These are phyloP conservation scores for Dactylis glomerata DNA, from an alignment of 176 grass and related monocot genomes.

Conservation along the genomic window DNA sequence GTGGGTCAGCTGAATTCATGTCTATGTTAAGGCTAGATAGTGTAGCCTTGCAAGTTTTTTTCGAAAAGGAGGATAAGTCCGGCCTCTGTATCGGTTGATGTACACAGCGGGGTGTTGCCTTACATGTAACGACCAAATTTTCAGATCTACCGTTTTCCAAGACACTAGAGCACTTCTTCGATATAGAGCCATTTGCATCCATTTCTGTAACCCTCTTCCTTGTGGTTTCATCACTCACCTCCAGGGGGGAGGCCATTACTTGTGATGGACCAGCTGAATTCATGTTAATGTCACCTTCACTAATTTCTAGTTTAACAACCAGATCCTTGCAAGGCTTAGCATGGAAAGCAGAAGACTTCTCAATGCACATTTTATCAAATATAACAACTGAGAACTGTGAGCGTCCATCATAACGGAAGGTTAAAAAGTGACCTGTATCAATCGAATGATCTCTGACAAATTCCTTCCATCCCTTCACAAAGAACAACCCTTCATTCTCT, in stretches of 20 bases:
- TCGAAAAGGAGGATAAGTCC: too few relatives aligned
- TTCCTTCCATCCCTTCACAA: constrained; percentile 64
- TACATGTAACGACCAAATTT: not conserved
- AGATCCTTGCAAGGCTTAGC: constrained; percentile 12
- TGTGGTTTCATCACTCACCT: not conserved
- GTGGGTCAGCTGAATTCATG: not conserved
- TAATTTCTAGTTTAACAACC: constrained; percentile 8
- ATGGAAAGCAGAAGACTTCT: constrained; percentile 40
- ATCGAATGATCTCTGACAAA: constrained; percentile 68
- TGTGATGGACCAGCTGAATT: constrained; percentile 6
- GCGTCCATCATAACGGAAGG: constrained; percentile 57
- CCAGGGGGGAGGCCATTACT: not conserved
- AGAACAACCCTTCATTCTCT: constrained; percentile 32
- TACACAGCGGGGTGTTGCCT: too few relatives aligned
- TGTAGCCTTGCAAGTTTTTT: constrained; percentile 1
- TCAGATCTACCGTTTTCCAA: not conserved
- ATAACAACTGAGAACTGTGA: constrained; percentile 57
- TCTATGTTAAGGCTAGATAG: not conserved
- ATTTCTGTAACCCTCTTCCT: constrained; percentile 21
- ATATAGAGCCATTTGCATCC: not conserved
- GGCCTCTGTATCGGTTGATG: too few relatives aligned
- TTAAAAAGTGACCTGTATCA: constrained; percentile 47
- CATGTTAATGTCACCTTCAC: not conserved
- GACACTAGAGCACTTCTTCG: constrained; percentile 16
- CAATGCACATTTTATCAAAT: constrained; percentile 43